phyloP scores from a whole-genome alignment of 2,329 filamentous ascomycete species.

The Talaromyces islandicus region DNA sequence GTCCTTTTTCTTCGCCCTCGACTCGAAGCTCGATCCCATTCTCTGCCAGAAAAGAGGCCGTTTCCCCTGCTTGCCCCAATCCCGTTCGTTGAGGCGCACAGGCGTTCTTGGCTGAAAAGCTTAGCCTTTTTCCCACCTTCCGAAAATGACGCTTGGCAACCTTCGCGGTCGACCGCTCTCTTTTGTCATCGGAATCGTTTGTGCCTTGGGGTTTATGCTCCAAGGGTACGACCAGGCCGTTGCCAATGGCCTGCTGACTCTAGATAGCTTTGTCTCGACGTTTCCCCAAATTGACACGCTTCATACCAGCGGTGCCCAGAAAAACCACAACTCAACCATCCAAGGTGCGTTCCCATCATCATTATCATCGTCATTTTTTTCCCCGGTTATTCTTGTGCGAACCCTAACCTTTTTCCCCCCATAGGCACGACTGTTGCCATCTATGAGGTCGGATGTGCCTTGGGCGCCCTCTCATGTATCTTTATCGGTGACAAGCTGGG shows the following conservation, averaged over 20 bases:
- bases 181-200: slow-evolving; percentile 12
- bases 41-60: no score
- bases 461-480: slow-evolving; percentile 37
- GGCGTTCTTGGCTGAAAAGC: slow-evolving; percentile 7
- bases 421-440: slow-evolving; percentile 19
- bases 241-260: slow-evolving; percentile 57
- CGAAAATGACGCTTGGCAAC: neutral
- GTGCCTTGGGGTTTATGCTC: slow-evolving; percentile 14
- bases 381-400: neutral
- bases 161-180: slow-evolving; percentile 9
- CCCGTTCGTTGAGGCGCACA: neutral
- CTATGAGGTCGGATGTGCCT: slow-evolving; percentile 20
- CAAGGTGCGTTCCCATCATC: slow-evolving; percentile 25
- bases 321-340: slow-evolving; percentile 21
- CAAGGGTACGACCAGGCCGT: slow-evolving; percentile 19
- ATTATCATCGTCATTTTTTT: no score
- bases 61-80: neutral
- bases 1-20: neutral
- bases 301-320: slow-evolving; percentile 17
- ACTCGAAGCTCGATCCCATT: neutral
- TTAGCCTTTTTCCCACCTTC: neutral
- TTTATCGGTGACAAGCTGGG: slow-evolving; percentile 41
- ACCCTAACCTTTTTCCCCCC: slow-evolving; percentile 23
- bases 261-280: slow-evolving; percentile 52
- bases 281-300: slow-evolving; percentile 52